Conservation (phyloP, 2,329 filamentous ascomycete species). For the Neofusicoccum cordaticola region DNA sequence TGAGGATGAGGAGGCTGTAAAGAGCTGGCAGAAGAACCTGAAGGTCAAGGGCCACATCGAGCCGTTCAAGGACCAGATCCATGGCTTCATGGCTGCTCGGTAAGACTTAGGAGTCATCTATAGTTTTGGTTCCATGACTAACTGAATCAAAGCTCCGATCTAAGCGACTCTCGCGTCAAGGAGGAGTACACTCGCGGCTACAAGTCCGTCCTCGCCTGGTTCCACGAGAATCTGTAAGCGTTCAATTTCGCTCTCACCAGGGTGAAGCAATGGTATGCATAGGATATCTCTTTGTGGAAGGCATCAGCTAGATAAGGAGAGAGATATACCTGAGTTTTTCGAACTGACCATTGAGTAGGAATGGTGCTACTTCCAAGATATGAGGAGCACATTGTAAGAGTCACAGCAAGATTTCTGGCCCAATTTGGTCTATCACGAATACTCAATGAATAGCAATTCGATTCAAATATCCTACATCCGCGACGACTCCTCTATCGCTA, state of each 20-base stretch:
- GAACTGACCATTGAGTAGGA: too few relatives aligned
- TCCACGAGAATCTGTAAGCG: conserved; percentile 53
- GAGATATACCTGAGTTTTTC: too few relatives aligned
- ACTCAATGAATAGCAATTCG: too few relatives aligned
- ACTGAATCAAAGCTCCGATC: conserved; percentile 33
- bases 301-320: too few relatives aligned
- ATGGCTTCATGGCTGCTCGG: conserved; percentile 45
- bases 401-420: too few relatives aligned
- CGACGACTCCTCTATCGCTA: too few relatives aligned
- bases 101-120: conserved; percentile 14
- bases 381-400: too few relatives aligned
- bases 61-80: conserved; percentile 49
- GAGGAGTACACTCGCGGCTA: conserved; percentile 52
- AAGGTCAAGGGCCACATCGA: conserved; percentile 48
- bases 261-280: conserved; percentile 6
- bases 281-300: neutral
- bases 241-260: conserved; percentile 4
- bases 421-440: too few relatives aligned
- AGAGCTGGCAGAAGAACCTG: conserved; percentile 48
- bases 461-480: too few relatives aligned
- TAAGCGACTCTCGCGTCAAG: conserved; percentile 48
- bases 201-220: conserved; percentile 49
- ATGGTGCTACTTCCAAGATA: too few relatives aligned
- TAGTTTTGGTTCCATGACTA: neutral
- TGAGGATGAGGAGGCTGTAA: conserved; percentile 52